Conservation (phyloP, 345 rosid genomes). For the Euphorbia pulcherrima region DNA sequence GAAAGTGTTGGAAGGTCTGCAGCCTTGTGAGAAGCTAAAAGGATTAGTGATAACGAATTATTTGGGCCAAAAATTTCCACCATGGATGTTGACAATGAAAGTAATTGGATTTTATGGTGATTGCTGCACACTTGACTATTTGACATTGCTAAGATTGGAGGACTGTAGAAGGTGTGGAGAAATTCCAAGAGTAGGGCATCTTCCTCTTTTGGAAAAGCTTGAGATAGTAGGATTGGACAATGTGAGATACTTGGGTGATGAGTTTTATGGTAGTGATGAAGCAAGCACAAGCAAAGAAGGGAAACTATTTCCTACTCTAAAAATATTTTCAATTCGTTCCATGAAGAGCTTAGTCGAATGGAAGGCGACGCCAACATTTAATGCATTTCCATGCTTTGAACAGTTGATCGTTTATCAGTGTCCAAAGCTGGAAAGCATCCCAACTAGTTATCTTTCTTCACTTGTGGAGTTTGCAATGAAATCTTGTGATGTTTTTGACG, state of each 20-base stretch:
- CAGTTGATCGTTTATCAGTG: neutral
- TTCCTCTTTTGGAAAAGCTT: neutral
- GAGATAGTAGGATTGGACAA: neutral
- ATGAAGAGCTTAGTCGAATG: constrained; percentile 14
- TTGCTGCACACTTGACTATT: neutral
- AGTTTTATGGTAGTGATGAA: constrained; percentile 5
- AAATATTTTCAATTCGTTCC: neutral
- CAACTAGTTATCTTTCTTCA: constrained; percentile 1
- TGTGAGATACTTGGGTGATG: neutral
- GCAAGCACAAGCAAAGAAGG: too few relatives aligned
- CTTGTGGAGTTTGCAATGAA: neutral
- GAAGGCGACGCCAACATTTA: neutral
- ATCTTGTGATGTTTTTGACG: neutral
- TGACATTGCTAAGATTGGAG: neutral
- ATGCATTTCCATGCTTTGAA: constrained; percentile 20
- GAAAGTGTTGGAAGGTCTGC: constrained; percentile 20
- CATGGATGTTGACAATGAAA: neutral
- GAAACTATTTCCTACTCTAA: constrained; percentile 17
- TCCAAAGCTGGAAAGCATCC: constrained; percentile 10
- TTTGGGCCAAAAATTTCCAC: constrained; percentile 8
- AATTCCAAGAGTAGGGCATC: constrained; percentile 1
- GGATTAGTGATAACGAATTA: constrained; percentile 7
- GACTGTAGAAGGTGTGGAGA: neutral
- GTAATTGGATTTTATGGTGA: neutral
- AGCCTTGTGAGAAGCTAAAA: constrained; percentile 9